phyloP scores from a whole-genome alignment of 495 filamentous ascomycete genomes.

The Glarea lozoyensis region DNA sequence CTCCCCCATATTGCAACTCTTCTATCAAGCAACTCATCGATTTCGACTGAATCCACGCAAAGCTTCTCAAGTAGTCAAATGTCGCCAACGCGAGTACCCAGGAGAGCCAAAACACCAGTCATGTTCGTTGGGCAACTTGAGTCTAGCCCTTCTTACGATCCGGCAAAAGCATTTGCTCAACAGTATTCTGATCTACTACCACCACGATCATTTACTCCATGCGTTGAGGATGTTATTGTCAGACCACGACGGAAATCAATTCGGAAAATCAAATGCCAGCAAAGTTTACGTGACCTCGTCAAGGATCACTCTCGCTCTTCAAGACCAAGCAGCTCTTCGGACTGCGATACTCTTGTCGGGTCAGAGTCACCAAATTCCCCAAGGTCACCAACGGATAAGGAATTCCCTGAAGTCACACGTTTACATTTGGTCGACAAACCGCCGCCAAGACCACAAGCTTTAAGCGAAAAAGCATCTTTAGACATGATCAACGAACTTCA shows the following conservation, averaged over 20 bases:
- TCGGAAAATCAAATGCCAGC: slow-evolving; percentile 18
- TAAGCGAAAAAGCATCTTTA: neutral
- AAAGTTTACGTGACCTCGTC: slow-evolving; percentile 13
- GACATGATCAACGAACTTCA: neutral
- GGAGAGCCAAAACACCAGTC: slow-evolving; percentile 17
- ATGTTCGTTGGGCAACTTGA: slow-evolving; percentile 17
- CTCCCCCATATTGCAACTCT: too few relatives aligned
- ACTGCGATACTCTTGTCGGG: slow-evolving; percentile 15
- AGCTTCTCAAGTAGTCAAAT: too few relatives aligned
- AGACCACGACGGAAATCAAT: slow-evolving; percentile 1
- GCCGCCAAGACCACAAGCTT: neutral
- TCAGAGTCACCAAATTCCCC: slow-evolving; percentile 7
- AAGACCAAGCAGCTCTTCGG: slow-evolving; percentile 1
- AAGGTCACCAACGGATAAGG: neutral
- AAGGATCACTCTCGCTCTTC: slow-evolving; percentile 4
- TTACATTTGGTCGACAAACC: neutral
- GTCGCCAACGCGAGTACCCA: neutral
- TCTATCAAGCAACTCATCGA: too few relatives aligned
- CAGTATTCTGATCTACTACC: slow-evolving; percentile 13
- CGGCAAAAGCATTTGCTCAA: slow-evolving; percentile 9
- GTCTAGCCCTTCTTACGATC: slow-evolving; percentile 1
- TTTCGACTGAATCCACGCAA: too few relatives aligned
- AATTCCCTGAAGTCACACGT: neutral
- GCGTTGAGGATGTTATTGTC: neutral
- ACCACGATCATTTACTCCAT: slow-evolving; percentile 12